These are phyloP conservation scores for Colletotrichum costaricense DNA, from an alignment of 2,329 filamentous ascomycete species.

Conservation along the genomic window DNA sequence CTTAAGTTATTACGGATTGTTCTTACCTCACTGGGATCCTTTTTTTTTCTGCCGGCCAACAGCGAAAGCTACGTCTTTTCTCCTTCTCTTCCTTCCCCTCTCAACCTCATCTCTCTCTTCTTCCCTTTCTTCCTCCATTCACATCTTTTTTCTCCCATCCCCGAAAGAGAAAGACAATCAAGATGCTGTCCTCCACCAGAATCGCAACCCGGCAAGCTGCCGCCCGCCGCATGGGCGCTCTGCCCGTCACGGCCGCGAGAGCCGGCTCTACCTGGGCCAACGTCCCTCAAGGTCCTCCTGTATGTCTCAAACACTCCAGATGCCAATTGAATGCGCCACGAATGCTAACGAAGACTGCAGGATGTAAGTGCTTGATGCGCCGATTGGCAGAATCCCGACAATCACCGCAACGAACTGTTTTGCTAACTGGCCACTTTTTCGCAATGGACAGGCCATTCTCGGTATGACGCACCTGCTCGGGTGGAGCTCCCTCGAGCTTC, in stretches of 20 bases:
- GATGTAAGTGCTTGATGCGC: constrained; percentile 47
- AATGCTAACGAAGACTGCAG: constrained; percentile 44
- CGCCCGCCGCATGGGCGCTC: constrained; percentile 33
- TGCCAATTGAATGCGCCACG: constrained; percentile 43
- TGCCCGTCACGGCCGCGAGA: constrained; percentile 36
- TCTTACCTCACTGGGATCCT: constrained; percentile 3
- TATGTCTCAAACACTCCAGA: constrained; percentile 60
- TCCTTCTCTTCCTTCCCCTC: constrained; percentile 10
- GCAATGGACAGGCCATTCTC: constrained; percentile 74
- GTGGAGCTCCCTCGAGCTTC: constrained; percentile 20
- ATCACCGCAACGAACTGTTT: neutral
- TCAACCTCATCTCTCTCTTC: neutral
- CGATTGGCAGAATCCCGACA: neutral
- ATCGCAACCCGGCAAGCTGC: constrained; percentile 37
- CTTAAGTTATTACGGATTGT: too few relatives aligned
- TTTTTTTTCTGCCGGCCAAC: neutral
- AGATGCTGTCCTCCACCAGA: constrained; percentile 36
- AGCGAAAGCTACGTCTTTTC: neutral
- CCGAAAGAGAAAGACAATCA: constrained; percentile 2
- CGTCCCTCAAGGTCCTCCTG: constrained; percentile 93
- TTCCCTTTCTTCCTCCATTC: neutral
- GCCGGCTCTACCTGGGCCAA: constrained; percentile 88
- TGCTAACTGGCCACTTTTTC: constrained; percentile 38
- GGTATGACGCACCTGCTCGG: constrained; percentile 61
- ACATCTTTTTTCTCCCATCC: neutral